Percentiles rank a stretch among this genome's conserved stretches.
phyloP scores from a whole-genome alignment of 73 alveolate species.

The Stentor roeselii region DNA sequence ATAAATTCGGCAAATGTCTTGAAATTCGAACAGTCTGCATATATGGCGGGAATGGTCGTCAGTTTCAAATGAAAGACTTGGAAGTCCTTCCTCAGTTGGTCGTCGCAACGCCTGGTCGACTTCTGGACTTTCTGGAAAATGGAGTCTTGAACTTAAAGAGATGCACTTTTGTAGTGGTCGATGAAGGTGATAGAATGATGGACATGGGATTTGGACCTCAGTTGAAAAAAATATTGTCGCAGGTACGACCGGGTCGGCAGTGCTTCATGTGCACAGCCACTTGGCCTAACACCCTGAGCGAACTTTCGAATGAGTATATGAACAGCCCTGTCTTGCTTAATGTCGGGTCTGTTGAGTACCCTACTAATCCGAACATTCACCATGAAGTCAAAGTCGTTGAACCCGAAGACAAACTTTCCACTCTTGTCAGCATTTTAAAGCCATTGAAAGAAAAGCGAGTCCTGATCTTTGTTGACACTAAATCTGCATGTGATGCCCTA shows the following conservation, averaged over 20 bases:
- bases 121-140: conserved; percentile 90
- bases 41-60: conserved; percentile 95
- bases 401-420: conserved; percentile 78
- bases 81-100: conserved; percentile 95
- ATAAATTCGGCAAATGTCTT: conserved; percentile 72
- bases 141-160: conserved; percentile 88
- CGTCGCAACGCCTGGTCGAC: conserved; percentile 98
- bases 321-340: conserved; percentile 38
- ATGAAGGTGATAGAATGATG: conserved; percentile 99
- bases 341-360: conserved; percentile 39
- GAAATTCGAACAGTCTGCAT: conserved; percentile 83
- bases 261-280: conserved; percentile 97
- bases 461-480: conserved; percentile 90
- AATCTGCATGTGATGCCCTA: conserved; percentile 89
- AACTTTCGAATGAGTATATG: conserved; percentile 83
- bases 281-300: conserved; percentile 90
- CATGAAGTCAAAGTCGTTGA: conserved; percentile 48
- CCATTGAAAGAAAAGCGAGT: conserved; percentile 80
- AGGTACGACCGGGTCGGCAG: conserved; percentile 89
- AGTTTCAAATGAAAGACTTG: conserved; percentile 86
- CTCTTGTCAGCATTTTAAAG: conserved; percentile 82
- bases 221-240: conserved; percentile 78
- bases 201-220: conserved; percentile 99
- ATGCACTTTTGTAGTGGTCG: conserved; percentile 93
- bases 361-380: conserved; percentile 41